Base-by-base conservation (phyloP, 2,329 filamentous ascomycete species). In the Aspergillus clavatus region DNA sequence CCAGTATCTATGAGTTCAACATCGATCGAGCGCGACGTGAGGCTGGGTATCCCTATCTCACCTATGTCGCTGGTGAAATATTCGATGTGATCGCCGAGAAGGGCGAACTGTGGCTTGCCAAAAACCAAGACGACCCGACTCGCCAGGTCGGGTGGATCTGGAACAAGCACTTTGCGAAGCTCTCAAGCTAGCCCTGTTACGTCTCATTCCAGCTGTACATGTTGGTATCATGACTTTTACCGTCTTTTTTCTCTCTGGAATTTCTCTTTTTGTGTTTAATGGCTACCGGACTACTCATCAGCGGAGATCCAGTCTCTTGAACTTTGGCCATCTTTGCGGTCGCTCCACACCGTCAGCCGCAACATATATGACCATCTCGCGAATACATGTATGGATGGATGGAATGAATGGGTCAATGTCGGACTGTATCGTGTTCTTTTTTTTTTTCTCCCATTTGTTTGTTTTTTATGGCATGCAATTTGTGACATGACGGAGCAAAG, bases 41-140 rank as follows among this genome's bases (percentile, higher is more conserved):
- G 70, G 91, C 87, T 48, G 93, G 93, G 19, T 97, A 95, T 68
- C 90, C 91, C 16, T 98, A 98, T 65, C 74, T 98, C 50, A 93
- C 89, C 36, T 98, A 98, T 69, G 87, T 91, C 55, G 87, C 90
- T 42, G 93, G 93, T 54, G 93, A 98, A 80, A 87, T 91, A 52
- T 91, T 91, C 60, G 87, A 91, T 70, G 86, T 98, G 42, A 89
- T 98, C 62, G 93, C 86, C 23, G 90, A 96, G 68, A 96, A 96
- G 66, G 93, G 93, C 52, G 93, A 98, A 73, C 78, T 97, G 39
- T 98, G 93, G 93, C 81, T 98, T 46, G 93, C 93, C 42, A 89
- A 89, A 68, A 98, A 98, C 64, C 93, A 98, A 70, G 93, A 98
- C 62, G 93, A 98, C 67, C 73, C 82, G 1, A 77, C 74, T 8